A percentile compares a stretch with the other conserved stretches of the same genome.
These are phyloP conservation scores for Vitis hybrid DNA, from an alignment of 177 flowering plant genomes.

Conservation along the genomic window DNA sequence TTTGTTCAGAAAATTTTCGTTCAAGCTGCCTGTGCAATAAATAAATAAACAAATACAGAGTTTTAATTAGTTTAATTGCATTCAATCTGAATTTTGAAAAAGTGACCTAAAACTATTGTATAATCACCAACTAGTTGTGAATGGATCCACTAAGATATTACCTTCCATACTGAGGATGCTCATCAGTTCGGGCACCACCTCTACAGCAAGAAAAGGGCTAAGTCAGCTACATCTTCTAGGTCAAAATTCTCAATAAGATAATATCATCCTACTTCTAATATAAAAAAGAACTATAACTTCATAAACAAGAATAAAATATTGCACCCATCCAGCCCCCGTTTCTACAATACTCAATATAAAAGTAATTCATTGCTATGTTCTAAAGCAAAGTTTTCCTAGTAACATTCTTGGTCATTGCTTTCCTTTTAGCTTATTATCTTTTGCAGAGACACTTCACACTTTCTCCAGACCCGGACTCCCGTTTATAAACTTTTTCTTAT, in stretches of 20 bases:
- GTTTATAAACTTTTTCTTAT: too few relatives aligned
- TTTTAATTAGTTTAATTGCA: too few relatives aligned
- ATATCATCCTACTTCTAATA: background rate
- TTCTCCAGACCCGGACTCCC: too few relatives aligned
- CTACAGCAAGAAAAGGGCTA: conserved; percentile 34
- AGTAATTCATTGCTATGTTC: background rate
- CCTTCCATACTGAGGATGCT: conserved; percentile 78
- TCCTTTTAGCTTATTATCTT: too few relatives aligned
- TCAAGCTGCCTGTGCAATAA: conserved; percentile 45
- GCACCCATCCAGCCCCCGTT: too few relatives aligned
- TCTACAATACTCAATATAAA: background rate
- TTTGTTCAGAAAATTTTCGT: conserved; percentile 72
- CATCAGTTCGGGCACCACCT: conserved; percentile 68
- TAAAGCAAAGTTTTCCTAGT: background rate
- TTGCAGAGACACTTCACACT: too few relatives aligned
- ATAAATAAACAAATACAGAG: background rate
- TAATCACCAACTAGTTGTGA: background rate
- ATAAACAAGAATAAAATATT: background rate
- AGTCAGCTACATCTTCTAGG: background rate
- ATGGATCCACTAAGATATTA: conserved; percentile 19
- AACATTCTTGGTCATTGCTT: too few relatives aligned
- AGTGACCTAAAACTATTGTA: background rate
- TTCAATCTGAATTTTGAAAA: too few relatives aligned
- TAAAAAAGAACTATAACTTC: background rate
- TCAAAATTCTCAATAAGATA: background rate